These are phyloP conservation scores for Rubroboletus satanas DNA, from an alignment of 768 basidiomycete genomes.

Conservation along the genomic window DNA sequence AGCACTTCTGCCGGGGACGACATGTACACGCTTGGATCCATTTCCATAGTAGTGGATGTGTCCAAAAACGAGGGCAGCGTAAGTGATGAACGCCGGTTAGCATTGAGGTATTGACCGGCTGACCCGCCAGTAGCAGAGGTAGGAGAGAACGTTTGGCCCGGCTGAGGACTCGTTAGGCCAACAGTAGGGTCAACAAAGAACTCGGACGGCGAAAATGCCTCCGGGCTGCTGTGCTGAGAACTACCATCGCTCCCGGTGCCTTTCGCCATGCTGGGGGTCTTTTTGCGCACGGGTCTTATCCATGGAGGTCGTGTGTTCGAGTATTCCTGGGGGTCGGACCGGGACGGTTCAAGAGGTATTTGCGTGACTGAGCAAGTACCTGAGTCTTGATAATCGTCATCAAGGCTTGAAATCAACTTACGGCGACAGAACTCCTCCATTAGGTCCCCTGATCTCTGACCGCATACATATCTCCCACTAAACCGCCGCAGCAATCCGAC, in stretches of 20 bases:
- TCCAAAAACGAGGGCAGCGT: slow-evolving; percentile 28
- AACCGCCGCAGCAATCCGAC: slow-evolving; percentile 85
- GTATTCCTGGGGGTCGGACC: slow-evolving; percentile 47
- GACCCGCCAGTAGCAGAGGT: slow-evolving; percentile 11
- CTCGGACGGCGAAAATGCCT: slow-evolving; percentile 61
- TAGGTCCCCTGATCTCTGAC: slow-evolving; percentile 83
- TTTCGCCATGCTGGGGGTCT: slow-evolving; percentile 48
- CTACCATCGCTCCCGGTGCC: slow-evolving; percentile 41
- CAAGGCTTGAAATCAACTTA: slow-evolving; percentile 31
- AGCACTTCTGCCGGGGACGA: slow-evolving; percentile 54
- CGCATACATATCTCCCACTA: slow-evolving; percentile 89
- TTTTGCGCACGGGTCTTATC: slow-evolving; percentile 85
- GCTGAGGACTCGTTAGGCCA: slow-evolving; percentile 26
- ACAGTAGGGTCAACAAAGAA: slow-evolving; percentile 51
- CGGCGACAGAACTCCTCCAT: slow-evolving; percentile 94
- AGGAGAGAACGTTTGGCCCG: slow-evolving; percentile 20
- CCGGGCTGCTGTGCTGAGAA: slow-evolving; percentile 54
- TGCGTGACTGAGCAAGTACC: slow-evolving; percentile 56
- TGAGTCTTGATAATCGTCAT: slow-evolving; percentile 7
- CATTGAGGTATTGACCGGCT: slow-evolving; percentile 23
- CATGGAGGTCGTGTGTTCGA: slow-evolving; percentile 67
- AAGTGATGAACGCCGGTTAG: slow-evolving; percentile 23
- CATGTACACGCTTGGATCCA: slow-evolving; percentile 53
- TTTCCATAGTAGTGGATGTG: slow-evolving; percentile 37
- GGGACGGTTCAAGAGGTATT: slow-evolving; percentile 75